Evolutionary conservation across 2,329 filamentous ascomycete species (phyloP).

Genomic region (Aspergillus chevalieri): DNA sequence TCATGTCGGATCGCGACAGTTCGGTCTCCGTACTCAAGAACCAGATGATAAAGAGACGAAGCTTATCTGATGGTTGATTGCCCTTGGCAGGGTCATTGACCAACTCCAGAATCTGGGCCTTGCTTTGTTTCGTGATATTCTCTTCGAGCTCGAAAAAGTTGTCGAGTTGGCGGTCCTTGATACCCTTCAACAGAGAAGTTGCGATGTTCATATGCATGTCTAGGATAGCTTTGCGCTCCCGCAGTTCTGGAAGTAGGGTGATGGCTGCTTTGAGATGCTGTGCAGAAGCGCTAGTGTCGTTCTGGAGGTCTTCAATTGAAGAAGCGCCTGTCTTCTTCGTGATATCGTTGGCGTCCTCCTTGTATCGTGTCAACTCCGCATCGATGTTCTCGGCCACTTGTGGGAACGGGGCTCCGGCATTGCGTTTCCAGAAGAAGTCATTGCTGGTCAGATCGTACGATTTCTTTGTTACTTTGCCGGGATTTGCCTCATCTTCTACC

Average conservation of each 20-base stretch:
- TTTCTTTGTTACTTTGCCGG: conserved; percentile 71
- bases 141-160: conserved; percentile 96
- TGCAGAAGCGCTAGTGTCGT: conserved; percentile 80
- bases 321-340: conserved; percentile 92
- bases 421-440: conserved; percentile 96
- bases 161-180: conserved; percentile 91
- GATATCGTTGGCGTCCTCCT: conserved; percentile 88
- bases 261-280: conserved; percentile 95
- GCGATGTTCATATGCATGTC: conserved; percentile 99
- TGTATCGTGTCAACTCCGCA: conserved; percentile 85
- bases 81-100: conserved; percentile 78
- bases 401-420: conserved; percentile 83
- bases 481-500: conserved; percentile 69
- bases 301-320: conserved; percentile 85
- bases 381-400: conserved; percentile 97
- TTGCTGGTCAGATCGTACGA: conserved; percentile 82
- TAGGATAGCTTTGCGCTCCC: conserved; percentile 84
- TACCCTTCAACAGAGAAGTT: conserved; percentile 70
- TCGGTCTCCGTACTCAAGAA: conserved; percentile 90
- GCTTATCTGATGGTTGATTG: conserved; percentile 76
- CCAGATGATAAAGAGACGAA: conserved; percentile 95
- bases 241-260: conserved; percentile 80
- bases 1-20: conserved; percentile 72
- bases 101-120: conserved; percentile 79
- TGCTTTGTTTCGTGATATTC: conserved; percentile 83